phyloP scores from a whole-genome alignment of 208 protist species.

The Vickermania spadyakhi region DNA sequence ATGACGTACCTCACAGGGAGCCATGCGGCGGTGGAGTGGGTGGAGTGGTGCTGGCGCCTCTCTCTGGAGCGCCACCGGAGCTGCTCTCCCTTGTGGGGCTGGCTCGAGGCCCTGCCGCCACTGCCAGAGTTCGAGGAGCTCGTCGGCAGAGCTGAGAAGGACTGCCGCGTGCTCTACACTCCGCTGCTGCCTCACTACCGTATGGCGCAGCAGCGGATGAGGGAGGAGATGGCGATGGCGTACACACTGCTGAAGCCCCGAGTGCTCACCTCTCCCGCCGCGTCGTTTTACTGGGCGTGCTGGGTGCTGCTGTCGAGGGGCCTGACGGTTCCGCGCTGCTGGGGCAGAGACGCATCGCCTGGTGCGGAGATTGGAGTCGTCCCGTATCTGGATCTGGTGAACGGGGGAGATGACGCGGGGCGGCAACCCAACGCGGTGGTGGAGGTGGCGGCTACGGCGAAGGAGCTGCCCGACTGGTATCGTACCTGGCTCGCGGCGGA shows the following conservation, averaged over 20 bases:
- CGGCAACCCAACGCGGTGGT: slow-evolving; percentile 45
- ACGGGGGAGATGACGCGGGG: slow-evolving; percentile 32
- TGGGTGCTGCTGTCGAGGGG: slow-evolving; percentile 56
- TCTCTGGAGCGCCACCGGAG: slow-evolving; percentile 67
- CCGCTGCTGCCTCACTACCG: slow-evolving; percentile 43
- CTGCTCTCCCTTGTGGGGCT: slow-evolving; percentile 74
- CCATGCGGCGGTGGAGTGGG: slow-evolving; percentile 30
- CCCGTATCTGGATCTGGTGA: slow-evolving; percentile 74
- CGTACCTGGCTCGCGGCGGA: slow-evolving; percentile 21
- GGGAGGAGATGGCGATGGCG: slow-evolving; percentile 27
- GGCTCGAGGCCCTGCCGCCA: slow-evolving; percentile 56
- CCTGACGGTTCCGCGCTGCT: slow-evolving; percentile 44
- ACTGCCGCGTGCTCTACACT: slow-evolving; percentile 59
- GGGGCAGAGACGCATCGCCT: slow-evolving; percentile 7
- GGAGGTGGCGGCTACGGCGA: slow-evolving; percentile 44
- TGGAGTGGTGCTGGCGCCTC: slow-evolving; percentile 63
- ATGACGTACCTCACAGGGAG: slow-evolving; percentile 41
- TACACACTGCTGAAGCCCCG: slow-evolving; percentile 24
- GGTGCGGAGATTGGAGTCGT: slow-evolving; percentile 60
- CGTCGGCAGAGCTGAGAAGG: slow-evolving; percentile 25
- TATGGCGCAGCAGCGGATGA: slow-evolving; percentile 20
- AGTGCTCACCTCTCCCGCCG: slow-evolving; percentile 36
- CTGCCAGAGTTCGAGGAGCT: slow-evolving; percentile 20
- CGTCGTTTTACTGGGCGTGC: slow-evolving; percentile 43
- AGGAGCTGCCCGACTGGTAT: slow-evolving; percentile 70